phyloP scores from a whole-genome alignment of 352 stramenopile species.

The Phytophthora niederhauseri region DNA sequence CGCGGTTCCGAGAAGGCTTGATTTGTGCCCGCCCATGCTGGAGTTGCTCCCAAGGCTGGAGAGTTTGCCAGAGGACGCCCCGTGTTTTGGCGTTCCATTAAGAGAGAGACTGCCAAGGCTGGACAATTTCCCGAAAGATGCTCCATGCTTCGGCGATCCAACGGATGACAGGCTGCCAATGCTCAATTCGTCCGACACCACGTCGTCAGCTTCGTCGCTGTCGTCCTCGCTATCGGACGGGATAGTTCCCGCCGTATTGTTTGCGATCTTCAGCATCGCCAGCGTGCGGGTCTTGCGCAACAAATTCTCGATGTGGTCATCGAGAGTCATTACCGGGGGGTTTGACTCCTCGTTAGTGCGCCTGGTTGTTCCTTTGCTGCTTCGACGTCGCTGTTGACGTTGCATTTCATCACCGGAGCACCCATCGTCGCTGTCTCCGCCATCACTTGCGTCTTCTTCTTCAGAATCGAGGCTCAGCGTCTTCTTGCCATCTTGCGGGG shows the following conservation, averaged over 20 bases:
- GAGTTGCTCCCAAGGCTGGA: constrained; percentile 41
- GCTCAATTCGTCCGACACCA: constrained; percentile 41
- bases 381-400: constrained; percentile 5
- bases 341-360: background rate
- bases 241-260: constrained; percentile 70
- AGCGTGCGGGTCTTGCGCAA: constrained; percentile 67
- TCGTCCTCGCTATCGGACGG: constrained; percentile 54
- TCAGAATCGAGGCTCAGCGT: constrained; percentile 54
- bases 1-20: constrained; percentile 33
- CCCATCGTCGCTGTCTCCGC: constrained; percentile 8
- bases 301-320: constrained; percentile 76
- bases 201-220: constrained; percentile 43
- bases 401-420: constrained; percentile 13
- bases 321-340: constrained; percentile 41
- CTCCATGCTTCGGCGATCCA: constrained; percentile 21
- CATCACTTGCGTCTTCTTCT: constrained; percentile 32
- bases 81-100: constrained; percentile 19
- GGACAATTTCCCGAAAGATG: constrained; percentile 19
- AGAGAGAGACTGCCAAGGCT: constrained; percentile 14
- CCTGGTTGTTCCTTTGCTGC: constrained; percentile 12
- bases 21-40: constrained; percentile 37
- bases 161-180: constrained; percentile 13
- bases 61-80: constrained; percentile 20
- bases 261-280: constrained; percentile 74
- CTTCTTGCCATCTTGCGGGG: constrained; percentile 46